Evolutionary conservation across 2,329 filamentous ascomycete species (phyloP).

Genomic region (Xylaria polymorpha): DNA sequence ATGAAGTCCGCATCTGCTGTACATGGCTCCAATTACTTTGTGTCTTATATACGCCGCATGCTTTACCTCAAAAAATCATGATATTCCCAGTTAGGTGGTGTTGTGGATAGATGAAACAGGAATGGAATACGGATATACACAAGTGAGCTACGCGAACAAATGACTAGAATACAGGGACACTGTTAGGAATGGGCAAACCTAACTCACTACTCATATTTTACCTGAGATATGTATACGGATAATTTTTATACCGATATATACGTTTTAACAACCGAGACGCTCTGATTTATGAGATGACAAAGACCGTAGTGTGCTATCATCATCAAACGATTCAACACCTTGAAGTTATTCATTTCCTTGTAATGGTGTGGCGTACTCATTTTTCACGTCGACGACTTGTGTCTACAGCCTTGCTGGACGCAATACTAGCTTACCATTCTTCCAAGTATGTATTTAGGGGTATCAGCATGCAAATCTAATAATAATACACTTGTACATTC

Average conservation of each 20-base stretch:
- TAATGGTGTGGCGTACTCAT: not conserved
- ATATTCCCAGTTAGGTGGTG: not conserved
- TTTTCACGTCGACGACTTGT: not conserved
- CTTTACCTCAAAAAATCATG: not conserved
- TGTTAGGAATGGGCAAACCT: not conserved
- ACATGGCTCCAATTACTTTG: not conserved
- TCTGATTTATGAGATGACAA: not conserved
- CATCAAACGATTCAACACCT: not conserved
- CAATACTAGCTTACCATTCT: not conserved
- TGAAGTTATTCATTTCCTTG: not conserved
- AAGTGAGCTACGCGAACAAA: slow-evolving; percentile 9
- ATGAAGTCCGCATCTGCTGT: slow-evolving; percentile 9
- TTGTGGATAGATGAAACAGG: slow-evolving; percentile 12
- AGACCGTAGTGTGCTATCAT: not conserved
- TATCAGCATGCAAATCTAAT: not conserved
- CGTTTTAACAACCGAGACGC: not conserved
- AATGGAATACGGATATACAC: not conserved
- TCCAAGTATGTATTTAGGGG: slow-evolving; percentile 2
- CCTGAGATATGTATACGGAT: not conserved
- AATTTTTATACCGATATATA: not conserved
- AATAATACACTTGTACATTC: slow-evolving; percentile 3
- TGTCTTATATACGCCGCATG: slow-evolving; percentile 2
- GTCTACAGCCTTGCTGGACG: not conserved
- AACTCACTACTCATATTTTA: not conserved
- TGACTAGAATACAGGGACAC: not conserved